These are phyloP conservation scores for Umbilicaria muhlenbergii DNA, from an alignment of 495 filamentous ascomycete genomes.

Conservation along the genomic window DNA sequence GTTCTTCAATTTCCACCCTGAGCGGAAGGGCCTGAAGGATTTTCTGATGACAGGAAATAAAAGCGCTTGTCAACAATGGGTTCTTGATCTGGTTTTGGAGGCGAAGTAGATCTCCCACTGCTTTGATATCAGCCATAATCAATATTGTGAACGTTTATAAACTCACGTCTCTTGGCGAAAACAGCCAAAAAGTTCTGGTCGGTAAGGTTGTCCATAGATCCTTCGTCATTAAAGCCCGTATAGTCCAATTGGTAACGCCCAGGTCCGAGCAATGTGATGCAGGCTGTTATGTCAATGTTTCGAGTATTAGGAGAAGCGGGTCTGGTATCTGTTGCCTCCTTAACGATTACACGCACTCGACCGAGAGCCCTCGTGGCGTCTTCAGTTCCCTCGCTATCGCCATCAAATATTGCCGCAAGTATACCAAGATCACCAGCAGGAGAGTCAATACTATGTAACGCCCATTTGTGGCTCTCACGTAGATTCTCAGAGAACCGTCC, in stretches of 20 bases:
- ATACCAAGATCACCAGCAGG: conserved; percentile 45
- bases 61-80: conserved; percentile 41
- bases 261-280: neutral
- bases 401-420: conserved; percentile 64
- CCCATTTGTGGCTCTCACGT: conserved; percentile 67
- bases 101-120: conserved; percentile 48
- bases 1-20: conserved; percentile 40
- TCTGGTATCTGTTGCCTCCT: neutral
- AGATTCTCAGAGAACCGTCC: conserved; percentile 64
- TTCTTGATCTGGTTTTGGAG: conserved; percentile 57
- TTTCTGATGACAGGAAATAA: conserved; percentile 54
- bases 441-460: conserved; percentile 48
- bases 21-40: conserved; percentile 58
- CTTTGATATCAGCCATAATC: neutral
- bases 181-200: conserved; percentile 51
- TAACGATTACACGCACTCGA: conserved; percentile 5
- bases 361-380: neutral
- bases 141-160: neutral
- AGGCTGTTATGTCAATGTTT: neutral
- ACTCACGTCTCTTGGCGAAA: conserved; percentile 51
- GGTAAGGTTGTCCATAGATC: conserved; percentile 51
- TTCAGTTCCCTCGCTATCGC: conserved; percentile 27
- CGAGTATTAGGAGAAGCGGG: neutral
- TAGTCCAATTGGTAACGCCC: conserved; percentile 41
- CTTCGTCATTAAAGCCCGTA: conserved; percentile 41